phyloP scores from a whole-genome alignment of 208 protist genomes.

The Cochliopodium minus region DNA sequence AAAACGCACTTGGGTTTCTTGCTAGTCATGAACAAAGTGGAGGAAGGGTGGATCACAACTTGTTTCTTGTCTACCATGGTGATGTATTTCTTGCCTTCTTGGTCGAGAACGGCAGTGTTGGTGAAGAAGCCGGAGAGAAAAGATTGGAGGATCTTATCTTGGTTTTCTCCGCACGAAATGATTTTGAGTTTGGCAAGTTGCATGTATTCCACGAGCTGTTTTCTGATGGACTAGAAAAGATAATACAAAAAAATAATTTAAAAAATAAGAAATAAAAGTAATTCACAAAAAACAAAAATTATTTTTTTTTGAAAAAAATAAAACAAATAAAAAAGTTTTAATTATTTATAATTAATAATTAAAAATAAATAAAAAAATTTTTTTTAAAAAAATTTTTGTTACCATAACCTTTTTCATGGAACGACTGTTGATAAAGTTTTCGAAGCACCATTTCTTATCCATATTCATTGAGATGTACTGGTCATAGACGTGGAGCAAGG shows the following conservation, averaged over 20 bases:
- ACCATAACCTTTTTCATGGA: constrained; percentile 14
- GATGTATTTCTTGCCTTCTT: constrained; percentile 5
- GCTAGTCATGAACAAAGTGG: not conserved
- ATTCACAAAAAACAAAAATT: no score
- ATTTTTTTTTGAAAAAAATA: no score
- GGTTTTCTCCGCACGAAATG: not conserved
- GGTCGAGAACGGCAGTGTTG: constrained; percentile 11
- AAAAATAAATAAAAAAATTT: no score
- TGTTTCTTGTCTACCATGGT: constrained; percentile 9
- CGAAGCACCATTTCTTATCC: constrained; percentile 13
- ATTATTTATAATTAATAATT: no score
- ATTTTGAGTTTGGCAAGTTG: not conserved
- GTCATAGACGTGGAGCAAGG: constrained; percentile 21
- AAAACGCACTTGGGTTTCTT: not conserved
- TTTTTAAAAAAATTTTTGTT: no score
- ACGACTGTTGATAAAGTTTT: constrained; percentile 19
- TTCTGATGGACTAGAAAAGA: no score
- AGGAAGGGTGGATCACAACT: constrained; percentile 18
- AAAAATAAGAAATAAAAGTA: no score
- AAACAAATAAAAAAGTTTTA: no score
- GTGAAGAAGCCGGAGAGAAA: constrained; percentile 20
- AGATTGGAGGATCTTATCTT: not conserved
- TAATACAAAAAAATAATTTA: no score
- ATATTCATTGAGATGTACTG: constrained; percentile 11
- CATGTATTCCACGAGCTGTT: constrained; percentile 9